Conservation (phyloP, 2,329 filamentous ascomycete species). For the Lasiodiplodia sp. region DNA sequence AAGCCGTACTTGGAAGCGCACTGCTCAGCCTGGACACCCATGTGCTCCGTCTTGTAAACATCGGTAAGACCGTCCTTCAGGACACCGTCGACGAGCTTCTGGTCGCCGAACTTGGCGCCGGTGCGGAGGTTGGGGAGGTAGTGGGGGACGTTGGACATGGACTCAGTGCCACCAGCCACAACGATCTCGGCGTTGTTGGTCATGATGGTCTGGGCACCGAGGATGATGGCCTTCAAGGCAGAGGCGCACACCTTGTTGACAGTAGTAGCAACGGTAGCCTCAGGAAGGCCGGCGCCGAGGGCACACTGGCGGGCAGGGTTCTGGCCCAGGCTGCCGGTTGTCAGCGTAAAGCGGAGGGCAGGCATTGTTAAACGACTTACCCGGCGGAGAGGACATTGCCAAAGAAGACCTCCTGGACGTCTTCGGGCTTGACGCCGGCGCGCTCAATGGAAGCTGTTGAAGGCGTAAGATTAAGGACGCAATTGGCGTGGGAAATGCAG, state of each 20-base stretch:
- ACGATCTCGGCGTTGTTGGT: conserved; percentile 92
- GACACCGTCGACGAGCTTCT: conserved; percentile 86
- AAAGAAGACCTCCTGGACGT: conserved; percentile 96
- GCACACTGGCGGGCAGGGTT: conserved; percentile 96
- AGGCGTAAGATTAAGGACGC: conserved; percentile 34
- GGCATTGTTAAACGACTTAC: conserved; percentile 58
- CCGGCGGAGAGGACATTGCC: conserved; percentile 97
- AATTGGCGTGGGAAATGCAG: conserved; percentile 31
- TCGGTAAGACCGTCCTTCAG: conserved; percentile 95
- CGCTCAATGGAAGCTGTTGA: conserved; percentile 76
- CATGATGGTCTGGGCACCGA: conserved; percentile 96
- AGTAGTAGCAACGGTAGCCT: conserved; percentile 84
- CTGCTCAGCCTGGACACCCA: conserved; percentile 92
- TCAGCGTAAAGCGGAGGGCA: conserved; percentile 14
- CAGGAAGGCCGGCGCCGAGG: conserved; percentile 82
- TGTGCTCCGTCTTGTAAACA: conserved; percentile 94
- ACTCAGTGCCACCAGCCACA: conserved; percentile 93
- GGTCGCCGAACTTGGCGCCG: conserved; percentile 93
- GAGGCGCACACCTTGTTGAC: conserved; percentile 99
- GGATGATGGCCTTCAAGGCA: conserved; percentile 89
- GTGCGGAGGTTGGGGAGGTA: conserved; percentile 88
- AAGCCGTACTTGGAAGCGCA: conserved; percentile 86
- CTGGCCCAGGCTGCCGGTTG: conserved; percentile 78
- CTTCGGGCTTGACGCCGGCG: conserved; percentile 83
- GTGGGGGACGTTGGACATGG: conserved; percentile 98